These are phyloP conservation scores for Cryphonectria carpinicola DNA, from an alignment of 2,329 filamentous ascomycete genomes.

Conservation along the genomic window DNA sequence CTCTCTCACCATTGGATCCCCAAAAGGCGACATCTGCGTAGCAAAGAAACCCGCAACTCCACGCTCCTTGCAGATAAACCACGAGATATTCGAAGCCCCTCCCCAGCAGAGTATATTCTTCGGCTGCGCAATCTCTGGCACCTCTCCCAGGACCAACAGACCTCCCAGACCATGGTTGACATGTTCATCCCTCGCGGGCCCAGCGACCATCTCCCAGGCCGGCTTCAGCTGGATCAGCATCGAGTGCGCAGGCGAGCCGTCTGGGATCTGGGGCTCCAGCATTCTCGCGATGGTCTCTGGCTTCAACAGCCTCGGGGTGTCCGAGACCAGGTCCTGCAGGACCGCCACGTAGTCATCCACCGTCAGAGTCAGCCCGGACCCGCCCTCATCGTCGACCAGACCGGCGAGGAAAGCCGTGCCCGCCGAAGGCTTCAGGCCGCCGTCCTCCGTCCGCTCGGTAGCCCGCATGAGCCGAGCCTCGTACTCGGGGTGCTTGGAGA, in stretches of 20 bases:
- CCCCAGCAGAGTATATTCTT: constrained; percentile 7
- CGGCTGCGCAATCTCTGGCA: constrained; percentile 5
- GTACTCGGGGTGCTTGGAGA: constrained; percentile 10
- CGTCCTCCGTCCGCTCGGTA: background rate
- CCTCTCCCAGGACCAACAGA: background rate
- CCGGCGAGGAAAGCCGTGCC: background rate
- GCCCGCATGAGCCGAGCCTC: constrained; percentile 3
- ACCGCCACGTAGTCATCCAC: constrained; percentile 12
- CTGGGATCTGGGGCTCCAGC: constrained; percentile 6
- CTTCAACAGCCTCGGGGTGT: background rate
- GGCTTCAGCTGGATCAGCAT: background rate
- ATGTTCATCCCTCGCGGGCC: background rate
- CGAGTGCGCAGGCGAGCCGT: background rate
- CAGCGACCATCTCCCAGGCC: constrained; percentile 16
- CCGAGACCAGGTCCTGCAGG: constrained; percentile 9
- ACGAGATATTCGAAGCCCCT: constrained; percentile 3
- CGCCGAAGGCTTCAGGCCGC: background rate
- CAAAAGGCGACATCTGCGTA: constrained; percentile 14
- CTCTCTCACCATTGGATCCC: constrained; percentile 4
- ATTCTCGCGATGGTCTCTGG: background rate
- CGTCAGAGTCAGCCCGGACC: constrained; percentile 9
- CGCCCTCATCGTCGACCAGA: constrained; percentile 15
- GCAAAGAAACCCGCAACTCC: constrained; percentile 16
- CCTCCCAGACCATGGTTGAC: constrained; percentile 14
- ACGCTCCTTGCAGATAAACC: constrained; percentile 2